Conservation (phyloP, 2,329 filamentous ascomycete species). For the Aureobasidium sp. region DNA sequence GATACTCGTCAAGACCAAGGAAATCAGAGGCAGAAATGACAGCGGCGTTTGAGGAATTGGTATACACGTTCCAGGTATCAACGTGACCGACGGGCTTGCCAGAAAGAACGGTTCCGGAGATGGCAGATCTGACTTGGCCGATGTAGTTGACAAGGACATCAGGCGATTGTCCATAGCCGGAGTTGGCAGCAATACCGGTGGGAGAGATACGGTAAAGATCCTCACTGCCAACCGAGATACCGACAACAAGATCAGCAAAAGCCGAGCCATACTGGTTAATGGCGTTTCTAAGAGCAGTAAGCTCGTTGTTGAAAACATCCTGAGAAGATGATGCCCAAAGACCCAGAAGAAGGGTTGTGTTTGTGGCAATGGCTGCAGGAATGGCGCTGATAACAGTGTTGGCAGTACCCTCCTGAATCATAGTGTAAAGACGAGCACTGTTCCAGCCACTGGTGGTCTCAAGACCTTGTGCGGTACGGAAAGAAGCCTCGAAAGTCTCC, state of each 20-base stretch:
- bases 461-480: slow-evolving; percentile 58
- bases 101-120: slow-evolving; percentile 54
- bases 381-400: slow-evolving; percentile 62
- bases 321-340: slow-evolving; percentile 70
- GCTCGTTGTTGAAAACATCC: slow-evolving; percentile 61
- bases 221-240: slow-evolving; percentile 81
- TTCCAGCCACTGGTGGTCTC: slow-evolving; percentile 59
- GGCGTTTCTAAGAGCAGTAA: slow-evolving; percentile 63
- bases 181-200: slow-evolving; percentile 53
- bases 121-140: slow-evolving; percentile 55
- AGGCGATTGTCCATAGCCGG: slow-evolving; percentile 57
- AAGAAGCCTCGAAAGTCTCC: slow-evolving; percentile 60
- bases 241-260: slow-evolving; percentile 62
- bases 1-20: slow-evolving; percentile 68
- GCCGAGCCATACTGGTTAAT: slow-evolving; percentile 60
- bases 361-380: slow-evolving; percentile 72
- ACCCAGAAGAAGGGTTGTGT: slow-evolving; percentile 72
- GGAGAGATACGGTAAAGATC: slow-evolving; percentile 47
- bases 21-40: slow-evolving; percentile 68
- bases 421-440: slow-evolving; percentile 65
- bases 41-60: slow-evolving; percentile 62
- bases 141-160: slow-evolving; percentile 62
- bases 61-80: slow-evolving; percentile 73
- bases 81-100: slow-evolving; percentile 66
- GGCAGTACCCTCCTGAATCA: slow-evolving; percentile 60